phyloP scores from a whole-genome alignment of 2,329 filamentous ascomycete genomes.

The Epichloe typhina region DNA sequence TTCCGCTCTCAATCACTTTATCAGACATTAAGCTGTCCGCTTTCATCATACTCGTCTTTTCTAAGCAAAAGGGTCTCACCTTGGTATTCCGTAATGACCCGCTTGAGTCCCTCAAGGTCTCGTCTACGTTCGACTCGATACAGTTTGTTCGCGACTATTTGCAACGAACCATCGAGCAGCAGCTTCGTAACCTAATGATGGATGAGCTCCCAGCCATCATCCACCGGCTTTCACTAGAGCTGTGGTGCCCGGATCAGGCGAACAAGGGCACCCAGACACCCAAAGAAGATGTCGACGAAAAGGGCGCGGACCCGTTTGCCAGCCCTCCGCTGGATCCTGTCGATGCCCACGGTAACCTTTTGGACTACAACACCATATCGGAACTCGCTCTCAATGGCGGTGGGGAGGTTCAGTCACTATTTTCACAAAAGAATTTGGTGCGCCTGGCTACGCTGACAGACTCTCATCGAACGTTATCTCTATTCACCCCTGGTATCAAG shows the following conservation, averaged over 20 bases:
- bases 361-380: constrained; percentile 64
- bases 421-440: constrained; percentile 88
- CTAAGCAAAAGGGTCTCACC: constrained; percentile 90
- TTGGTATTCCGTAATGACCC: constrained; percentile 97
- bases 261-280: constrained; percentile 34
- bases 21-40: constrained; percentile 93
- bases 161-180: constrained; percentile 88
- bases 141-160: constrained; percentile 96
- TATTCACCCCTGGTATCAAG: constrained; percentile 82
- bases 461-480: constrained; percentile 77
- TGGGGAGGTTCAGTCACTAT: constrained; percentile 74
- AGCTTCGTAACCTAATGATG: constrained; percentile 90
- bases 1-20: constrained; percentile 91
- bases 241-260: constrained; percentile 78
- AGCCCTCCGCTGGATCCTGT: constrained; percentile 72
- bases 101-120: constrained; percentile 93
- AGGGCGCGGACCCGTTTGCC: constrained; percentile 65
- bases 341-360: constrained; percentile 62
- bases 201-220: constrained; percentile 95
- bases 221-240: constrained; percentile 72
- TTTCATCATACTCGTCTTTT: constrained; percentile 96
- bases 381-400: constrained; percentile 66
- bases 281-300: constrained; percentile 39
- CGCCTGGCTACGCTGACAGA: constrained; percentile 72
- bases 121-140: constrained; percentile 97